Evolutionary conservation across 2,329 filamentous ascomycete genomes (phyloP), one percentile per base, ranked within the genome.

Genomic region (Sclerotinia sclerotiorum): DNA sequence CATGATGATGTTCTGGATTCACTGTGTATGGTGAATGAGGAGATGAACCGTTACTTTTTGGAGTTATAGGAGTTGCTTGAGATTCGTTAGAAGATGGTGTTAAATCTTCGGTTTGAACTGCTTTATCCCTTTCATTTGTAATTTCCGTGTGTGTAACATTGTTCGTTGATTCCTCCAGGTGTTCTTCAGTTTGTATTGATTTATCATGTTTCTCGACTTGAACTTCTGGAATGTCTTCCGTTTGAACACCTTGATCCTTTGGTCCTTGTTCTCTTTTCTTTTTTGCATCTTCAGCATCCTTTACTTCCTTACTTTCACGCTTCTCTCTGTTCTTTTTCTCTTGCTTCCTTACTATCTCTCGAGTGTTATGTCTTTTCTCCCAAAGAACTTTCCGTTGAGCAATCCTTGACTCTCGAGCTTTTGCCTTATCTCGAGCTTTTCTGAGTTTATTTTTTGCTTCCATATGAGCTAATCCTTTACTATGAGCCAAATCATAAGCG

Each of bases 401-500:
- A 73, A 83, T 81, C 74, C 85, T 82, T 32, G 82, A 78, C 32
- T 74, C 72, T 58, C 71, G 65, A 11, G 75, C 74, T 48, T 75
- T 74, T 19, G 70, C 66, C 44, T 74, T 76, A 44, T 76, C 73
- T 10, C 65, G 58, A 8, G 52, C 54, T 44, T 71, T 73, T 24
- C 70, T 69, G 48, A 84, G 80, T 70, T 83, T 82, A 29, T 80
- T 78, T 2, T 85, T 81, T 71, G 83, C 82, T 66, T 85, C 80
- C 71, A 85, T 77, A 66, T 86, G 82, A 0, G 80, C 78, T 61
- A 82, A 81, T 1, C 84, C 85, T 76, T 88, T 88, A 78, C 81
- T 83, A 73, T 88, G 86, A 0, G 86, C 86, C 7, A 88, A 73
- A 72, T 88, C 86, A 69, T 88, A 88, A 0, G 85, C 83, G 51